Evolutionary conservation across 345 rosid genomes (phyloP).

Genomic region (Ceriops tagal): DNA sequence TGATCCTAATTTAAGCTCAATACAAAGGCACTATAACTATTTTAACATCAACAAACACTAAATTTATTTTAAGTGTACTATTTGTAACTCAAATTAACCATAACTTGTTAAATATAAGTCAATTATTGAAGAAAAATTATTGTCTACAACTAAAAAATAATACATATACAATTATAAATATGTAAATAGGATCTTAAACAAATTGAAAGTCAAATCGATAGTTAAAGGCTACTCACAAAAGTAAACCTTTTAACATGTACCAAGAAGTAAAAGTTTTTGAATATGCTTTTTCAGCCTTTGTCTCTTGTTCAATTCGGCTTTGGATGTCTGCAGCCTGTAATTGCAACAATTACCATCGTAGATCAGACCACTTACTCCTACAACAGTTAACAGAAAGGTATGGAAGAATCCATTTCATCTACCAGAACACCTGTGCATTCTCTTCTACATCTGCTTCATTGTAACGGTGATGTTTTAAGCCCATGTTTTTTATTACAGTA

Average conservation of each 20-base stretch:
- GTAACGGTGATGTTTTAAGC: constrained; percentile 53
- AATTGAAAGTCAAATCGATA: too few relatives aligned
- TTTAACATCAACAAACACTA: too few relatives aligned
- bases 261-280: constrained; percentile 87
- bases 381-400: constrained; percentile 6
- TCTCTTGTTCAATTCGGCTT: constrained; percentile 87
- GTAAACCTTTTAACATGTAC: constrained; percentile 24
- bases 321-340: constrained; percentile 83
- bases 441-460: constrained; percentile 71
- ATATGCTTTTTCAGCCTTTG: constrained; percentile 93
- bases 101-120: too few relatives aligned
- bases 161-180: too few relatives aligned
- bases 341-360: constrained; percentile 11
- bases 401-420: constrained; percentile 2
- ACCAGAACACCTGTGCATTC: constrained; percentile 59
- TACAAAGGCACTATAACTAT: too few relatives aligned
- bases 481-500: constrained; percentile 48
- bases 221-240: too few relatives aligned
- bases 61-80: too few relatives aligned
- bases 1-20: too few relatives aligned
- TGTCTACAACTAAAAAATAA: too few relatives aligned
- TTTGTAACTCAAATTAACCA: too few relatives aligned
- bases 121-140: too few relatives aligned
- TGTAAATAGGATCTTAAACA: too few relatives aligned
- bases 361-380: not conserved